phyloP scores from a whole-genome alignment of 768 basidiomycete species.

The Lactarius tabidus region DNA sequence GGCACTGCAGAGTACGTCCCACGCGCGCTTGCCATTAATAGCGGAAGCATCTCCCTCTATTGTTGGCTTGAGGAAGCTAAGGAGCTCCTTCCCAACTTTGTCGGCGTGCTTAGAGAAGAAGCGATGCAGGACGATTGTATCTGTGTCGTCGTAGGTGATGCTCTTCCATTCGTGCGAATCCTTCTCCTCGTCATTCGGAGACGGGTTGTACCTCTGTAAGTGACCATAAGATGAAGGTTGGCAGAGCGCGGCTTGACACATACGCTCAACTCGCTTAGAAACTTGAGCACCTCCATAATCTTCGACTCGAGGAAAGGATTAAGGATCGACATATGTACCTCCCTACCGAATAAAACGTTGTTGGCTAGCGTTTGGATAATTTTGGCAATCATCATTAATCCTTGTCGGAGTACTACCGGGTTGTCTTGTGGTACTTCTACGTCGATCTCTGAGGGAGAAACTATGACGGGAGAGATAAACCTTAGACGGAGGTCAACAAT shows the following conservation, averaged over 20 bases:
- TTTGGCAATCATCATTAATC: constrained; percentile 84
- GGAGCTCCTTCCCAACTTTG: constrained; percentile 81
- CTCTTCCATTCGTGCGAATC: constrained; percentile 64
- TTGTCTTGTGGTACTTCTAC: constrained; percentile 69
- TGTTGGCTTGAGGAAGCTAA: constrained; percentile 62
- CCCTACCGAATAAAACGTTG: constrained; percentile 91
- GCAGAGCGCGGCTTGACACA: constrained; percentile 26
- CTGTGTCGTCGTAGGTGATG: constrained; percentile 78
- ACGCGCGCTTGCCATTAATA: constrained; percentile 69
- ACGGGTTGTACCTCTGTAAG: constrained; percentile 41
- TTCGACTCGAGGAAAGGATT: constrained; percentile 72
- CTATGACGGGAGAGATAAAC: constrained; percentile 89
- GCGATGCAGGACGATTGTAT: constrained; percentile 76
- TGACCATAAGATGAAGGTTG: constrained; percentile 1
- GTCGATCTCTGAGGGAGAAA: constrained; percentile 81
- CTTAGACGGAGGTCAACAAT: constrained; percentile 37
- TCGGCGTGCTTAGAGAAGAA: constrained; percentile 84
- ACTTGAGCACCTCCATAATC: constrained; percentile 69
- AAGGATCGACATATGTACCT: constrained; percentile 76
- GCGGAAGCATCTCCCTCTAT: constrained; percentile 51
- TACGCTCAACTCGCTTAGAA: constrained; percentile 73
- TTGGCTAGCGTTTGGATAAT: constrained; percentile 92
- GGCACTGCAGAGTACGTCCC: constrained; percentile 75
- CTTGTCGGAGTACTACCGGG: constrained; percentile 57
- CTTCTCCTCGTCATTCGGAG: constrained; percentile 50